Base-by-base conservation (phyloP, 2,329 filamentous ascomycete genomes). In the Stagonosporopsis rhizophila region DNA sequence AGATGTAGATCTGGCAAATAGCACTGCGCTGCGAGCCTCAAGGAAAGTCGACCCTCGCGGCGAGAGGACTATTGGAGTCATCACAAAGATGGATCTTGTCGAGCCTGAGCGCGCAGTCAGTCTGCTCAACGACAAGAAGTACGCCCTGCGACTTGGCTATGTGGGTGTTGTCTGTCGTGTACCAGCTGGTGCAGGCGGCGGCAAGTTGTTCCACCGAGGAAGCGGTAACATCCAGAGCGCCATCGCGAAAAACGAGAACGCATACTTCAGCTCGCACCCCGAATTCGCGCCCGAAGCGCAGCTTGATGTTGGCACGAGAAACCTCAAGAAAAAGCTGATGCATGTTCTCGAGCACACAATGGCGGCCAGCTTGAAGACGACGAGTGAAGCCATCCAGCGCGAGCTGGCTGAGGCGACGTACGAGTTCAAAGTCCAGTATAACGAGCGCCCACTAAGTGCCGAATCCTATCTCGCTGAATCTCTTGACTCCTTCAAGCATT, bases 351-450 rank as follows among this genome's bases (percentile, higher is more conserved):
- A 99, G 75, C 90, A 96, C 71, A 97, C 92, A 4, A 99, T 99
- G 96, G 94, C 94, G 25, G 87, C 91, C 30, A 96, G 91, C 69
- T 82, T 99, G 51, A 90, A 95, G 66, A 87, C 87, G 52, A 99
- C 95, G 3, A 91, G 90, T 66, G 92, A 97, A 71, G 92, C 92
- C 9, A 97, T 99, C 64, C 89, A 89, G 59, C 92, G 96, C 73
- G 95, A 99, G 75, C 85, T 99, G 0, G 94, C 97, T 70, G 95
- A 99, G 77, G 93, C 95, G 3, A 94, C 91, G 0, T 99, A 99
- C 72, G 94, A 99, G 77, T 99, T 96, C 83, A 99, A 99, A 75
- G 95, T 99, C 5, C 96, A 99, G 75, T 99, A 99, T 79, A 99
- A 99, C 70, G 95, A 99, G 74, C 88, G 95, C 6, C 92, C 94